Evolutionary conservation across 1,284 basidiomycete species (phyloP).

Genomic region (Neonothopanus nambi): DNA sequence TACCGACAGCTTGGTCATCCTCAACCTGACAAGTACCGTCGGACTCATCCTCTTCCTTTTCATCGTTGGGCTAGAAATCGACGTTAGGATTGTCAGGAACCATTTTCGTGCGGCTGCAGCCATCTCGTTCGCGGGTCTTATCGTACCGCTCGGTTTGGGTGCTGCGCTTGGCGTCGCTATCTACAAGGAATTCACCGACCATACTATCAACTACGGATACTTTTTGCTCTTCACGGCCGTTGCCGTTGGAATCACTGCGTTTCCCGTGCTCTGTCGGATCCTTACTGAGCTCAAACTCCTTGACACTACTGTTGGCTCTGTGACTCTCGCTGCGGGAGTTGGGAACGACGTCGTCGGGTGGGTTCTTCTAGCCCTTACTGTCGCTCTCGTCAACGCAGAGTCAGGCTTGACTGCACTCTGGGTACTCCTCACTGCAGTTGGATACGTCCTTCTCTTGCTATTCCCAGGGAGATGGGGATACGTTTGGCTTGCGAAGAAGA

Average conservation of each 20-base stretch:
- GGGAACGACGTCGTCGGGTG: conserved; percentile 87
- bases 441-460: conserved; percentile 73
- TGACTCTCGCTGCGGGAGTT: conserved; percentile 86
- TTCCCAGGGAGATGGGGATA: conserved; percentile 69
- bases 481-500: conserved; percentile 65
- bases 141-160: conserved; percentile 84
- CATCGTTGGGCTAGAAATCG: conserved; percentile 87
- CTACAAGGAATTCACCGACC: conserved; percentile 77
- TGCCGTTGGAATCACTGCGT: conserved; percentile 88
- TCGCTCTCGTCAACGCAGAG: conserved; percentile 85
- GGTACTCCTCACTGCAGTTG: conserved; percentile 75
- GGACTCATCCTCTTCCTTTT: conserved; percentile 92
- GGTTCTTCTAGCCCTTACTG: conserved; percentile 78
- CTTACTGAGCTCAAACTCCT: conserved; percentile 78
- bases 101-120: conserved; percentile 53
- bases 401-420: conserved; percentile 79
- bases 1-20: conserved; percentile 61
- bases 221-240: conserved; percentile 92
- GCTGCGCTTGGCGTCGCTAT: conserved; percentile 82
- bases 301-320: conserved; percentile 86
- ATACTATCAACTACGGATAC: conserved; percentile 70
- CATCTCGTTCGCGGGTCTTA: conserved; percentile 69
- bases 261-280: conserved; percentile 91
- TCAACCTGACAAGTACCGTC: conserved; percentile 84
- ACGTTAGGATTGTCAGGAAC: conserved; percentile 68